These are phyloP conservation scores for Thinopyrum elongatum DNA, from an alignment of 176 grass and related monocot genomes.

Conservation along the genomic window DNA sequence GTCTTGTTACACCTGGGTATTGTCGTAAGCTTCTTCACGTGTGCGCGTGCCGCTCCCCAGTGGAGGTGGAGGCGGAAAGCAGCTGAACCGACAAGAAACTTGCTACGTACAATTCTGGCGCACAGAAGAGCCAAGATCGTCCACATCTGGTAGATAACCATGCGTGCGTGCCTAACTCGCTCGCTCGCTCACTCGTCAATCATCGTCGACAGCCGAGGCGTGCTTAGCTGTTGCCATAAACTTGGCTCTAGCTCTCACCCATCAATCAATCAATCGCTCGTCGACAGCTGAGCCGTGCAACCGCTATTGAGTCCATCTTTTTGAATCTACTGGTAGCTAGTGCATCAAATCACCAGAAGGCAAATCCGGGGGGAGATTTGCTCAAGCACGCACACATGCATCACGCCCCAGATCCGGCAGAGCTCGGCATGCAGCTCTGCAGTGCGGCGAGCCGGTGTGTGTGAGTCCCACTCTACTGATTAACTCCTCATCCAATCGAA, in stretches of 20 bases:
- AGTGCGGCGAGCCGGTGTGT: background rate
- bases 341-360: background rate
- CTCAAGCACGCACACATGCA: slow-evolving; percentile 9
- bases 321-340: slow-evolving; percentile 22
- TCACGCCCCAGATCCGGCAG: slow-evolving; percentile 12
- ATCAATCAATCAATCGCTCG: slow-evolving; percentile 12
- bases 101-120: background rate
- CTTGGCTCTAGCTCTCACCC: background rate
- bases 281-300: slow-evolving; percentile 26
- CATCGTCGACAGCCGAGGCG: slow-evolving; percentile 1
- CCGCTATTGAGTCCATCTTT: slow-evolving; percentile 16
- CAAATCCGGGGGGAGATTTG: slow-evolving; percentile 38
- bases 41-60: no score
- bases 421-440: background rate
- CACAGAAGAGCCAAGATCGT: background rate
- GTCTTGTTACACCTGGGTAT: no score
- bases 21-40: no score
- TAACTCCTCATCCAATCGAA: background rate
- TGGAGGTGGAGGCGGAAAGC: background rate
- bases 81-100: background rate
- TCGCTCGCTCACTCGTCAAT: background rate
- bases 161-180: no score
- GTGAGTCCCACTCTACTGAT: slow-evolving; percentile 21
- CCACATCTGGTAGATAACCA: background rate
- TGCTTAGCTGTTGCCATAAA: background rate